Evolutionary conservation across 768 basidiomycete genomes (phyloP).

Genomic region (Rhizopogon vinicolor): DNA sequence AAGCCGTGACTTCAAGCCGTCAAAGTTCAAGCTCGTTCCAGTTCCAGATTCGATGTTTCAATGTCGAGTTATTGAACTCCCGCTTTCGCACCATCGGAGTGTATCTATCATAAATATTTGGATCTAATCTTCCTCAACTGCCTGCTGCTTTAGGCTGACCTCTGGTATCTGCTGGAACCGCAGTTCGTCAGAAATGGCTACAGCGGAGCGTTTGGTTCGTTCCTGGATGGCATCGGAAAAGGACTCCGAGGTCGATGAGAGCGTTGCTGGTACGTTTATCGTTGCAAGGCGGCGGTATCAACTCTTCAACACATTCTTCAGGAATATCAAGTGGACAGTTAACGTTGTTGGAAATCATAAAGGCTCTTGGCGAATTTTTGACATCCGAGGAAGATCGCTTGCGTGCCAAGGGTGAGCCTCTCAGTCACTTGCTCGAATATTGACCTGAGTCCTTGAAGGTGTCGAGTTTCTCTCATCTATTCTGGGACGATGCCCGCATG

Average conservation of each 20-base stretch:
- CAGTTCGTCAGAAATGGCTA: conserved; percentile 29
- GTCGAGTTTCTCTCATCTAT: conserved; percentile 79
- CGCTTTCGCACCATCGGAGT: conserved; percentile 2
- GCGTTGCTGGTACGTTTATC: conserved; percentile 50
- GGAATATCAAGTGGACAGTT: conserved; percentile 51
- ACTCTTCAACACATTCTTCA: conserved; percentile 26
- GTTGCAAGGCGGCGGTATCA: conserved; percentile 24
- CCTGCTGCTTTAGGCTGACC: background rate
- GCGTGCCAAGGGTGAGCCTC: conserved; percentile 69
- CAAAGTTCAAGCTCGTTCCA: background rate
- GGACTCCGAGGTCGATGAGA: conserved; percentile 54
- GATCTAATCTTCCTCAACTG: background rate
- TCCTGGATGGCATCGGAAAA: conserved; percentile 70
- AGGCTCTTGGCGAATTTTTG: conserved; percentile 81
- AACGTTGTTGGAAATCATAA: conserved; percentile 75
- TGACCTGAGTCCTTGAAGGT: conserved; percentile 42
- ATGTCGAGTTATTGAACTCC: conserved; percentile 2
- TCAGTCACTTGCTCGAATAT: background rate
- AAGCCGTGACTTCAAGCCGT: background rate
- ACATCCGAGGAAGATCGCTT: conserved; percentile 80
- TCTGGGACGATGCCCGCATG: conserved; percentile 52
- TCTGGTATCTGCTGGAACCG: background rate
- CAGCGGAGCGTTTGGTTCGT: conserved; percentile 49
- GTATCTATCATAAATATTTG: too few relatives aligned
- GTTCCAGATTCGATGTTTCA: background rate